phyloP scores from a whole-genome alignment of 2,329 filamentous ascomycete species.

The Xylaria sp. region DNA sequence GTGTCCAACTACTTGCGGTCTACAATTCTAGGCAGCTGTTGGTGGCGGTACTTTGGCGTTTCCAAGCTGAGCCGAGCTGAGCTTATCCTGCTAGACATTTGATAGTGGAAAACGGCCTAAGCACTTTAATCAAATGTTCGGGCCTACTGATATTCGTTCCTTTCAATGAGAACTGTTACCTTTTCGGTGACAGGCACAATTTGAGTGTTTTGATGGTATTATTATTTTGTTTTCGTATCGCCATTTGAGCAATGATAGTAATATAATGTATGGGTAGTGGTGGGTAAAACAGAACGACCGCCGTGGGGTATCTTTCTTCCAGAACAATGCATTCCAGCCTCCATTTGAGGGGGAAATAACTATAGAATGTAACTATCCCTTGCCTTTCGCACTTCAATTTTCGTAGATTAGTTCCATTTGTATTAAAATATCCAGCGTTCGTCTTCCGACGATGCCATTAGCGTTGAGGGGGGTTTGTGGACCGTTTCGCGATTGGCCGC shows the following conservation, averaged over 20 bases:
- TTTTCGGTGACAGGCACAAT: not conserved
- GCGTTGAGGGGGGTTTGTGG: constrained; percentile 9
- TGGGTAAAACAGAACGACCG: constrained; percentile 34
- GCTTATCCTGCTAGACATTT: constrained; percentile 5
- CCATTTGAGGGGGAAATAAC: constrained; percentile 30
- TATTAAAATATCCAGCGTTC: constrained; percentile 22
- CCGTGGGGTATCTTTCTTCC: constrained; percentile 41
- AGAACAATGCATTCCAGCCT: constrained; percentile 37
- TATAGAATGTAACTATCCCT: constrained; percentile 20
- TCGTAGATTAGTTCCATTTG: constrained; percentile 22
- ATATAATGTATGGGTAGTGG: constrained; percentile 16
- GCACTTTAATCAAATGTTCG: not conserved
- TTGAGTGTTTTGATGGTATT: constrained; percentile 25
- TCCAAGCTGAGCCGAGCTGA: not conserved
- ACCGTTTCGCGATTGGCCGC: constrained; percentile 17
- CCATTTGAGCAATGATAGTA: constrained; percentile 24
- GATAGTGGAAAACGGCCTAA: not conserved
- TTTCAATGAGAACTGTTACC: not conserved
- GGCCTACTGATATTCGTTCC: not conserved
- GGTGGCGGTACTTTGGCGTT: not conserved
- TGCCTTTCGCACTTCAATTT: constrained; percentile 29
- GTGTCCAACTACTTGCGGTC: not conserved
- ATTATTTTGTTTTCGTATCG: constrained; percentile 28
- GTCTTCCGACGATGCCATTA: constrained; percentile 14
- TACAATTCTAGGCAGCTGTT: not conserved